Evolutionary conservation across 257 asterid genomes (phyloP), one percentile per base, ranked within the genome.

Genomic region (Petunia axillaris): DNA sequence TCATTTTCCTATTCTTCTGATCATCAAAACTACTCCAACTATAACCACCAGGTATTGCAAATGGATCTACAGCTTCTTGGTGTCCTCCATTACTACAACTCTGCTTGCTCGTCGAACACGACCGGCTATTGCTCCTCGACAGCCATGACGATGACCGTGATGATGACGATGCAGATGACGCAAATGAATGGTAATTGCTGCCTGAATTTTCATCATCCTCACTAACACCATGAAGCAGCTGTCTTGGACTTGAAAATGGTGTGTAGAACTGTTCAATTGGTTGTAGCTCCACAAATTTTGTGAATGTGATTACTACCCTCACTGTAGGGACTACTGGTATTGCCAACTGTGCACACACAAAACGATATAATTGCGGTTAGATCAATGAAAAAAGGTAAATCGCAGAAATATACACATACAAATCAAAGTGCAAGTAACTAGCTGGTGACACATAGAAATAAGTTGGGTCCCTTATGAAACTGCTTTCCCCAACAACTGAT

Each of bases 241-340:
- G 89, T 35, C 88, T 70, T 0, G 99, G 99, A 75, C 99, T 96
- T 7, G 97, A 88, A 9, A 88, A 71, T 4, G 99, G 99, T 78
- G 99, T 96, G 90, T 88, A 89, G 78, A 93, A 96, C 63, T 85
- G 84, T 6, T 96, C 98, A 15, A 88, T 6, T 4, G 98, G 96
- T 80, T 81, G 95, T 6, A 93, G 85, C 87, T 94, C 96, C 1
- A 86, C 90, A 70, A 96, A 96, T 78, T 96, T 96, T 1, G 99
- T 93, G 85, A 96, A 96, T 1, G 99, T 94, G 40, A 89, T 89
- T 41, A 96, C 96, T 80, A 96, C 97, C 87, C 94, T 87, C 84
- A 95, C 99, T 36, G 98, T 95, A 36, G 99, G 97, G 71, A 95
- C 94, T 89, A 93, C 98, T 6, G 99, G 99, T 77, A 95, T 93